Conservation (phyloP, 1,139 yeast genomes). For the Debaryomycetaceae sp. region DNA sequence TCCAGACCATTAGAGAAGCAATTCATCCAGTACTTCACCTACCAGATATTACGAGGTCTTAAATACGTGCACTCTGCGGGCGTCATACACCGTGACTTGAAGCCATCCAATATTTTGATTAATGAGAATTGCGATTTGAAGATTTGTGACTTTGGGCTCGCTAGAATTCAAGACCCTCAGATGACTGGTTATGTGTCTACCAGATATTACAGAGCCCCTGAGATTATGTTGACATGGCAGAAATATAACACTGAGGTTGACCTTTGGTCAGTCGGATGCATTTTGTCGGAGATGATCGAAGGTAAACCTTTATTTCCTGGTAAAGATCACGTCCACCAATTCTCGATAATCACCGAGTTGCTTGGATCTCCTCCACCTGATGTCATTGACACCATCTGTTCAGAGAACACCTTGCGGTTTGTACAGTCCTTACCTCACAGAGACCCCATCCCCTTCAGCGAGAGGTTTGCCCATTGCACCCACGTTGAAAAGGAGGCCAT, state of each 20-base stretch:
- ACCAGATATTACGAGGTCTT: constrained; percentile 89
- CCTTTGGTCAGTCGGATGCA: constrained; percentile 99
- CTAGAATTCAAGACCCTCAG: constrained; percentile 84
- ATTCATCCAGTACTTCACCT: constrained; percentile 92
- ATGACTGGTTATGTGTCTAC: constrained; percentile 97
- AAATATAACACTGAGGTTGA: constrained; percentile 98
- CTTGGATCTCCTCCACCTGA: constrained; percentile 96
- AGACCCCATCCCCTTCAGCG: constrained; percentile 84
- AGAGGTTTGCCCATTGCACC: constrained; percentile 63
- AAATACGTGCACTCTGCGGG: constrained; percentile 91
- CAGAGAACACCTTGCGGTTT: constrained; percentile 90
- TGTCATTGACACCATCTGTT: constrained; percentile 92
- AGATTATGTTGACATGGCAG: constrained; percentile 99
- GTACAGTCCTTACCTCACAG: constrained; percentile 92
- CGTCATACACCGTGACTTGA: constrained; percentile 89
- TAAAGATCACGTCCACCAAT: constrained; percentile 97
- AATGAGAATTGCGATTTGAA: constrained; percentile 96
- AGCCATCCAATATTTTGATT: constrained; percentile 89
- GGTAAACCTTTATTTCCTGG: constrained; percentile 99
- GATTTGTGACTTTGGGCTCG: constrained; percentile 95
- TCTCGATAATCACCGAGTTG: constrained; percentile 91
- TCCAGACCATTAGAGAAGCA: constrained; percentile 94
- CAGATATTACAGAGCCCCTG: constrained; percentile 98
- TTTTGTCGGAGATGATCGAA: constrained; percentile 97
- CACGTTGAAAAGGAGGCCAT: constrained; percentile 91